Base-by-base conservation (phyloP, 306 rosid species). In the Quillaja saponaria region DNA sequence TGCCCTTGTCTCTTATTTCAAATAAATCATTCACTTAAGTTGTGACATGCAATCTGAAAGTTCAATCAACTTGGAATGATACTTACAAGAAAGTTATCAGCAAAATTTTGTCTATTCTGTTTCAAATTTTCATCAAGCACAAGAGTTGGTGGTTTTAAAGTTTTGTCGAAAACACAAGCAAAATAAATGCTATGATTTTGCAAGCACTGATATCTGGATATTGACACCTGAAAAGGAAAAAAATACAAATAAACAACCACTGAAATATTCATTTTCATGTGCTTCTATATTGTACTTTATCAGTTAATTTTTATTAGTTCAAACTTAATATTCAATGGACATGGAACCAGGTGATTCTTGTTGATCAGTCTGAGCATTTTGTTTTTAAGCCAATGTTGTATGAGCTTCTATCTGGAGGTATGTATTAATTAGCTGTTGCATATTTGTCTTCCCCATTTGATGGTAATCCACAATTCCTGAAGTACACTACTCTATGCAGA, bases 391-490 rank as follows among this genome's bases (percentile, higher is more conserved):
- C 98, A 42, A 46, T 91, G 98, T 58, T 91, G 80, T 91, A 88
- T 67, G 96, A 91, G 95, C 95, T 91, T 82, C 87, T 91, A 9
- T 81, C 98, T 49, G 96, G 96, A 71, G 96, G 96, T 89, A 71
- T 54, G 78, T 54, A 28, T 55, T 72, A 49, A 71, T 8, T 28
- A 57, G 20, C 49, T 38, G 25, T 34, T 68, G 46, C 17, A n/a
- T 3, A 56, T 10, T 33, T 55, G 71, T 53, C 33, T 56, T 66
- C 10, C 62, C 33, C 42, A 31, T 49, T 71, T 12, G n/a, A 64
- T 19, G 34, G 48, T 68, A 49, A 52, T 74, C 76, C 21, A 49
- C n/a, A 59, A 53, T 57, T n/a, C n/a, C n/a, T n/a, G n/a, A 57
- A 61, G 57, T 55, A 35, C 63, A 34, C 59, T 57, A 45, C 76